Evolutionary conservation across 176 grass and related monocot species (phyloP).

Genomic region (Phragmites australis): DNA sequence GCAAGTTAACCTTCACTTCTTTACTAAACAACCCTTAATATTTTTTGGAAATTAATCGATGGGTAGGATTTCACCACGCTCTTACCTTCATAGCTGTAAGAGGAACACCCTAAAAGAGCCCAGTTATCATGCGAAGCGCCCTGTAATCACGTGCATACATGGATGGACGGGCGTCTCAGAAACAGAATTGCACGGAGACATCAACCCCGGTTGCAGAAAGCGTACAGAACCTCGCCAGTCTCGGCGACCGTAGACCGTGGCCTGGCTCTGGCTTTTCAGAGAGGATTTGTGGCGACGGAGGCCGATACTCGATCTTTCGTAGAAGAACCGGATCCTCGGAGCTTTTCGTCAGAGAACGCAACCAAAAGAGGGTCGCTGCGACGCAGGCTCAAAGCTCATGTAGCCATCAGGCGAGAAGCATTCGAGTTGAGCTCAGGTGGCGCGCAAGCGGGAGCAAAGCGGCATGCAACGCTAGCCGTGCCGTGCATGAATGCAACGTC

Average conservation of each 20-base stretch:
- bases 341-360: constrained; percentile 3
- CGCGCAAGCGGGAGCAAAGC: constrained; percentile 1
- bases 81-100: too few species aligned
- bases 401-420: neutral
- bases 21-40: too few species aligned
- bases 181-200: constrained; percentile 31
- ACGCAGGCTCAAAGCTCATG: constrained; percentile 7
- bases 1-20: too few species aligned
- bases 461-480: neutral
- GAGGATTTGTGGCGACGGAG: constrained; percentile 24
- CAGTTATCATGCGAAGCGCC: neutral
- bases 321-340: constrained; percentile 30
- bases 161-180: constrained; percentile 19
- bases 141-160: neutral
- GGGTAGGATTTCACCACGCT: too few species aligned
- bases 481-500: neutral
- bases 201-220: constrained; percentile 36
- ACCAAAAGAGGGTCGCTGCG: neutral
- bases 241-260: neutral
- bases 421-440: constrained; percentile 6
- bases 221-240: neutral
- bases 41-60: too few species aligned
- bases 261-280: neutral
- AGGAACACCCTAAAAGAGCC: too few species aligned
- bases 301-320: neutral